These are phyloP conservation scores for Beauveria varroae DNA, from an alignment of 2,329 filamentous ascomycete genomes.

Conservation along the genomic window DNA sequence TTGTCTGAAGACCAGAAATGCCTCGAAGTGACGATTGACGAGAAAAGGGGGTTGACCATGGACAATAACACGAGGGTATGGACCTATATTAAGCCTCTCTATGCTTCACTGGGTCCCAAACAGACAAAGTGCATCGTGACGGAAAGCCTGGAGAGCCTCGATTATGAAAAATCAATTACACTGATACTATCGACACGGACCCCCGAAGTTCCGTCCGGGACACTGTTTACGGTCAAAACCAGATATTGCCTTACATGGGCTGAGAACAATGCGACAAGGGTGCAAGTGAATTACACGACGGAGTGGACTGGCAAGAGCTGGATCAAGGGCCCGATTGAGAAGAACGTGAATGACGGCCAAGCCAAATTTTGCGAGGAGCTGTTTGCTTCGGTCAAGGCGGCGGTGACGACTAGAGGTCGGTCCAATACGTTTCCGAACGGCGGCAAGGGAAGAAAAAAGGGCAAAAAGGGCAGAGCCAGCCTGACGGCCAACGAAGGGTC, in stretches of 20 bases:
- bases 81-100: constrained; percentile 86
- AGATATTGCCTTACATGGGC: constrained; percentile 94
- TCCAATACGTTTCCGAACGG: constrained; percentile 38
- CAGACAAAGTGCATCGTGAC: constrained; percentile 92
- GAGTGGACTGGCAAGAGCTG: constrained; percentile 98
- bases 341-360: constrained; percentile 88
- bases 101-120: constrained; percentile 76
- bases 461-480: constrained; percentile 42
- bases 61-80: constrained; percentile 70
- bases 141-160: constrained; percentile 74
- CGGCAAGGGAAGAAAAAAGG: constrained; percentile 56
- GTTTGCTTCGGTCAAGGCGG: constrained; percentile 63
- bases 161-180: constrained; percentile 79
- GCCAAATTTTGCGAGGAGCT: constrained; percentile 74
- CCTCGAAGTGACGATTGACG: constrained; percentile 76
- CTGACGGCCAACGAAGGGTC: constrained; percentile 36
- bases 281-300: constrained; percentile 82
- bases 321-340: constrained; percentile 97
- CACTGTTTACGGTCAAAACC: constrained; percentile 85
- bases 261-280: constrained; percentile 72
- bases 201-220: constrained; percentile 91
- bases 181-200: constrained; percentile 80
- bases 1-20: constrained; percentile 83
- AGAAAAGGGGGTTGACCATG: constrained; percentile 67
- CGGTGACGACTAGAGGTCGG: constrained; percentile 59